Conservation (phyloP, 177 flowering plant genomes). For the Tripterygium wilfordii region DNA sequence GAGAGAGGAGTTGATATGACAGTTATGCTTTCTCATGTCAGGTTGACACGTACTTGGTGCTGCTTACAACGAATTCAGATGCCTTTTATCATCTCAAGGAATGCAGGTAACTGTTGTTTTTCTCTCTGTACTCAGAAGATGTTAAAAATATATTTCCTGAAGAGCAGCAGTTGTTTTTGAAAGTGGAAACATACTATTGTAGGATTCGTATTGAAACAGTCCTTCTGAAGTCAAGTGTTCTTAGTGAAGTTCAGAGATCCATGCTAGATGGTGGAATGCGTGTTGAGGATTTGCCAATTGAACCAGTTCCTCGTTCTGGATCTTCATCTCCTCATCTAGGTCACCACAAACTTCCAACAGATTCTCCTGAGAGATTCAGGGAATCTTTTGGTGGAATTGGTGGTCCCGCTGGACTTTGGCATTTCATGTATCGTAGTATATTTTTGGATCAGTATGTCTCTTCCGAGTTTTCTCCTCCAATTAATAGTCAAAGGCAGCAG, state of each 20-base stretch:
- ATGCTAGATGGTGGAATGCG: conserved; percentile 87
- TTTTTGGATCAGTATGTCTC: conserved; percentile 89
- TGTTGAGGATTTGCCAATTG: conserved; percentile 83
- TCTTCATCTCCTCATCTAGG: conserved; percentile 56
- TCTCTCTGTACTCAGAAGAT: background rate
- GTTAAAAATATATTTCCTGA: background rate
- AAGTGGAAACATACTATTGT: no score
- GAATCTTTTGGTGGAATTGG: conserved; percentile 52
- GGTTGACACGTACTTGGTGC: conserved; percentile 82
- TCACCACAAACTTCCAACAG: conserved; percentile 39
- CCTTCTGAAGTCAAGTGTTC: conserved; percentile 89
- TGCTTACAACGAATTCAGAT: conserved; percentile 95
- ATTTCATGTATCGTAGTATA: conserved; percentile 91
- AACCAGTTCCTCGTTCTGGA: conserved; percentile 50
- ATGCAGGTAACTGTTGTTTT: conserved; percentile 57
- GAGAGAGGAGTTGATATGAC: background rate
- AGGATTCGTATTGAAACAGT: conserved; percentile 86
- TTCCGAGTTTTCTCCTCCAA: conserved; percentile 89
- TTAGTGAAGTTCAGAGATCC: conserved; percentile 87
- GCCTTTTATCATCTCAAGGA: conserved; percentile 96
- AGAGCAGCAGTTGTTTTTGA: no score
- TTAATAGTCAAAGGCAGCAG: conserved; percentile 61
- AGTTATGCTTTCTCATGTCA: conserved; percentile 25
- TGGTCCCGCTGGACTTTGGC: conserved; percentile 98
- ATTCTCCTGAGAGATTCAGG: conserved; percentile 33